These are phyloP conservation scores for Shiraia sp. DNA, from an alignment of 2,329 filamentous ascomycete genomes.

Conservation along the genomic window DNA sequence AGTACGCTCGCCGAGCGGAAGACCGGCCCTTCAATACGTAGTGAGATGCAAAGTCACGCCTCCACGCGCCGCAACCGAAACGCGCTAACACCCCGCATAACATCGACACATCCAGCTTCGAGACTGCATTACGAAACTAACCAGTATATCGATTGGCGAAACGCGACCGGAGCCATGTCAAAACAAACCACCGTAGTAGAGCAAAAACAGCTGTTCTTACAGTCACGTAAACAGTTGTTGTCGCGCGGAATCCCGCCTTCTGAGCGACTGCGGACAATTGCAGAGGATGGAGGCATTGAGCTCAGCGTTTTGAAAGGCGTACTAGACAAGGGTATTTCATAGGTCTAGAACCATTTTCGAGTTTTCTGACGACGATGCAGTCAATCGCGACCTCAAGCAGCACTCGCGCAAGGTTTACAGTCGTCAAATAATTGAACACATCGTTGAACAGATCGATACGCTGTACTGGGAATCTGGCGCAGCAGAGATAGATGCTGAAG, in stretches of 20 bases:
- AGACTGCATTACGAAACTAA: not conserved
- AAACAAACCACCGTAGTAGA: constrained; percentile 53
- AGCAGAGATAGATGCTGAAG: constrained; percentile 30
- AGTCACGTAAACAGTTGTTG: constrained; percentile 64
- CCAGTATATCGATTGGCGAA: not conserved
- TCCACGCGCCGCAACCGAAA: constrained; percentile 1
- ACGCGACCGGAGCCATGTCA: constrained; percentile 15
- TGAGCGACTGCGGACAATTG: constrained; percentile 57
- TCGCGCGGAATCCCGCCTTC: constrained; percentile 63
- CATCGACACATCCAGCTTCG: not conserved
- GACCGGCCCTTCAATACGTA: no score
- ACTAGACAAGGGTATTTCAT: constrained; percentile 52
- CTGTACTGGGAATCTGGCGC: constrained; percentile 61
- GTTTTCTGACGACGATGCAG: constrained; percentile 31
- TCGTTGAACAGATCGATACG: constrained; percentile 72
- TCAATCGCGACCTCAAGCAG: constrained; percentile 66
- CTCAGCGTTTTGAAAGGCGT: constrained; percentile 56
- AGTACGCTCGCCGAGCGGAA: no score
- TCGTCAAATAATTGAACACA: constrained; percentile 69
- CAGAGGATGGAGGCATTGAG: constrained; percentile 49
- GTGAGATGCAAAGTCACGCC: constrained; percentile 2
- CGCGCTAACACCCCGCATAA: constrained; percentile 7
- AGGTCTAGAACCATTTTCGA: not conserved
- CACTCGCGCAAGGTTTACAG: constrained; percentile 69
- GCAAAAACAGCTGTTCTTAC: constrained; percentile 68